Evolutionary conservation across 176 grass and related monocot genomes (phyloP), one percentile per base, ranked within the genome.

Genomic region (Lolium rigidum): DNA sequence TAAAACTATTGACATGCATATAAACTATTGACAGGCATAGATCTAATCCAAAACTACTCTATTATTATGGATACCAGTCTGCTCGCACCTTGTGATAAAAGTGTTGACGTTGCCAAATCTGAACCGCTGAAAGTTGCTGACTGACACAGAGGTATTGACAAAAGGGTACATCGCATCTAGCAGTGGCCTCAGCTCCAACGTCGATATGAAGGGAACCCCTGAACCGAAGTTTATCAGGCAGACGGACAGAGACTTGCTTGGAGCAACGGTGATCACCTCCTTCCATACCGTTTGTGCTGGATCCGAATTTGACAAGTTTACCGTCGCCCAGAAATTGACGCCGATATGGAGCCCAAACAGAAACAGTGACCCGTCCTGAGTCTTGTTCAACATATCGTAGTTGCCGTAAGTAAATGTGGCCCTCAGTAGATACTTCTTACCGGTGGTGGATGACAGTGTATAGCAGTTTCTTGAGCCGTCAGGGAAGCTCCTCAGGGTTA

Each of bases 241-340:
- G 9, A 83, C 84, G 0, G 63, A 86, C 5, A 61, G 5, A 13
- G 13, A 57, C 18, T 60, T 18, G 39, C 44, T 60, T 0, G 7
- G 2, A 38, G 84, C 28, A n/a, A 78, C 7, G 1, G 25, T 43
- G 48, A 86, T 1, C 0, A 31, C 79, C 58, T 87, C 86, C 8
- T 31, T 78, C 49, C 3, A 20, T 0, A 11, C 0, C 1, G 18
- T 35, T 0, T 0, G 0, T 1, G 17, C 0, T 39, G 68, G 4
- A 21, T 47, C 46, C 46, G 0, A 20, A 0, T 48, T 65, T 67
- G 79, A 66, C 24, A 81, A 14, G 61, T 81, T 81, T 22, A 81
- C 22, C 41, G 7, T 10, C 1, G 46, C 46, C 46, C 46, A 47
- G 9, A 47, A 47, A 47, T 47, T 47, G 46, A 47, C 46, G 46